Base-by-base conservation (phyloP, 2,329 filamentous ascomycete species). In the Neonectria magnoliae region DNA sequence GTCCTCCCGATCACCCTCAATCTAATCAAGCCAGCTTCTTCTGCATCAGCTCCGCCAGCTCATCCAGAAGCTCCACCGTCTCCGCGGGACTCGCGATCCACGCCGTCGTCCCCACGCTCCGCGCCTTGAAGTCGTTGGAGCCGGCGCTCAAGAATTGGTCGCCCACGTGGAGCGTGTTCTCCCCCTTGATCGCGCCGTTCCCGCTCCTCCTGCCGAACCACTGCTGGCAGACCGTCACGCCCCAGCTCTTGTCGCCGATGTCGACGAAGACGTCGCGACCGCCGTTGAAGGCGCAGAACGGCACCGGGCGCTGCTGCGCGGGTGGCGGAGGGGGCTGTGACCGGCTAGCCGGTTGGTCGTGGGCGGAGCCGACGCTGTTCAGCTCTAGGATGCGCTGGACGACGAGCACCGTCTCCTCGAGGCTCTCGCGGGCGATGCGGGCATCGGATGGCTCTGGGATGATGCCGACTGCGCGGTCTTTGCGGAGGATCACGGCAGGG, bases 201-300 rank as follows among this genome's bases (percentile, higher is more conserved):
- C 64, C 75, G 16, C 72, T 71, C 52, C 71, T 75, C 56, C 76
- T 88, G 22, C 91, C 92, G 77, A 98, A 97, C 83, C 93, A 97
- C 62, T 90, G 87, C 82, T 99, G 96, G 77, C 94, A 98, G 4
- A 94, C 93, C 36, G 92, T 86, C 3, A 99, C 96, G 68, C 96
- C 96, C 92, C 94, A 97, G 57, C 91, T 94, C 82, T 99, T 99
- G 81, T 99, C 96, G 60, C 96, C 96, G 75, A 99, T 98, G 78
- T 99, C 96, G 58, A 99, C 94, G 80, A 99, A 99, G 45, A 98
- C 94, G 78, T 99, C 96, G 67, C 96, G 95, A 11, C 96, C 96
- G 58, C 95, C 96, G 78, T 99, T 99, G 84, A 99, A 99, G 22
- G 96, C 96, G 77, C 96, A 99, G 76, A 98, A 99, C 0, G 96